Evolutionary conservation across 345 rosid genomes (phyloP).

Genomic region (Salix udensis): DNA sequence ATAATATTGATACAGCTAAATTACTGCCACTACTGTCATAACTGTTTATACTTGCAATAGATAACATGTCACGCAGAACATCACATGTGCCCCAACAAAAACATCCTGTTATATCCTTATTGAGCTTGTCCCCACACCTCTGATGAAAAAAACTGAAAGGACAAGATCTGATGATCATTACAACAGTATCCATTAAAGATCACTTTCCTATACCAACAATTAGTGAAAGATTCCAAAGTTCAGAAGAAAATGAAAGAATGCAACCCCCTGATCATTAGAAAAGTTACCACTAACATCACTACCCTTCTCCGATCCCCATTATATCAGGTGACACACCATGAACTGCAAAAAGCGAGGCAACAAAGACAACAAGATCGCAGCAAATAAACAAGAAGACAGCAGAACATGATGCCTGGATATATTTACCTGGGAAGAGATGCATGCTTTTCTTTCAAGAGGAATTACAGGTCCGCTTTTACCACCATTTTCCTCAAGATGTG

Average conservation of each 20-base stretch:
- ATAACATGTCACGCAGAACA: not conserved
- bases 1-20: not conserved
- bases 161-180: not conserved
- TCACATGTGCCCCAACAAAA: not conserved
- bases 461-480: conserved; percentile 66
- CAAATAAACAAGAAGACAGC: not conserved
- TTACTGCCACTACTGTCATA: not conserved
- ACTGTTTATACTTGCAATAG: too few species aligned
- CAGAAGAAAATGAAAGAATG: not conserved
- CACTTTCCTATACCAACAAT: not conserved
- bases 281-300: not conserved
- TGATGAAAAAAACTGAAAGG: not conserved
- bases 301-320: not conserved
- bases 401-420: not conserved
- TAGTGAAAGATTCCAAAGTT: not conserved
- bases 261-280: not conserved
- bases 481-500: conserved; percentile 77
- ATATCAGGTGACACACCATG: not conserved
- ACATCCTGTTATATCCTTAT: not conserved
- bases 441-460: conserved; percentile 83
- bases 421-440: conserved; percentile 80
- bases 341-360: not conserved
- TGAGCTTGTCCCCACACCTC: not conserved
- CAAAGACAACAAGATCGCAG: not conserved
- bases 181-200: not conserved